These are phyloP conservation scores for Hippophae rhamnoides DNA, from an alignment of 306 rosid genomes.

Conservation along the genomic window DNA sequence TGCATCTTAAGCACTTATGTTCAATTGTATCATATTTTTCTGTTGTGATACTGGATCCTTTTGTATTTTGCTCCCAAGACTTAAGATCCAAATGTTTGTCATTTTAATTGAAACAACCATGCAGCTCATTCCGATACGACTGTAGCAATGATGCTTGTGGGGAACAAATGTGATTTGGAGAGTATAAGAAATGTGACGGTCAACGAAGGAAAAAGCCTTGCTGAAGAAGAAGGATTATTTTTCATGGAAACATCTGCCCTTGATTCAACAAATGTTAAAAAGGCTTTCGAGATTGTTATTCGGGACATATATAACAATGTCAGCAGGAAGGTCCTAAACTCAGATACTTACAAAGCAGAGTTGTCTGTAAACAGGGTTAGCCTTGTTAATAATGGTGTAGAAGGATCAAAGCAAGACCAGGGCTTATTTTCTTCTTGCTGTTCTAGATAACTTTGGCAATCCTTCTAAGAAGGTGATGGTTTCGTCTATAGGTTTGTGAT, in stretches of 20 bases:
- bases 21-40: background rate
- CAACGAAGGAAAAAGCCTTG: slow-evolving; percentile 58
- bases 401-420: slow-evolving; percentile 36
- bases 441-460: slow-evolving; percentile 30
- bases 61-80: background rate
- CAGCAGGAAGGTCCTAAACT: slow-evolving; percentile 65
- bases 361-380: slow-evolving; percentile 61
- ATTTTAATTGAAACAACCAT: slow-evolving; percentile 8
- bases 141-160: slow-evolving; percentile 56
- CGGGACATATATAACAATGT: slow-evolving; percentile 64
- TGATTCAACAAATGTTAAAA: slow-evolving; percentile 55
- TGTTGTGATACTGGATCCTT: background rate
- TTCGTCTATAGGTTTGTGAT: no score
- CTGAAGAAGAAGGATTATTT: slow-evolving; percentile 63
- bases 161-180: slow-evolving; percentile 21
- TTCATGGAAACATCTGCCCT: slow-evolving; percentile 74
- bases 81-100: background rate
- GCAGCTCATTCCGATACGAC: slow-evolving; percentile 75
- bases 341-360: slow-evolving; percentile 67
- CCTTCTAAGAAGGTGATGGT: no score
- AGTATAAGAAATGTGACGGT: slow-evolving; percentile 47
- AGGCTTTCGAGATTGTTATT: slow-evolving; percentile 59
- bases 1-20: background rate
- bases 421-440: slow-evolving; percentile 46
- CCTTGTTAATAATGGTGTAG: slow-evolving; percentile 42